Evolutionary conservation across 495 filamentous ascomycete genomes (phyloP).

Genomic region (Penicillium subrubescens): DNA sequence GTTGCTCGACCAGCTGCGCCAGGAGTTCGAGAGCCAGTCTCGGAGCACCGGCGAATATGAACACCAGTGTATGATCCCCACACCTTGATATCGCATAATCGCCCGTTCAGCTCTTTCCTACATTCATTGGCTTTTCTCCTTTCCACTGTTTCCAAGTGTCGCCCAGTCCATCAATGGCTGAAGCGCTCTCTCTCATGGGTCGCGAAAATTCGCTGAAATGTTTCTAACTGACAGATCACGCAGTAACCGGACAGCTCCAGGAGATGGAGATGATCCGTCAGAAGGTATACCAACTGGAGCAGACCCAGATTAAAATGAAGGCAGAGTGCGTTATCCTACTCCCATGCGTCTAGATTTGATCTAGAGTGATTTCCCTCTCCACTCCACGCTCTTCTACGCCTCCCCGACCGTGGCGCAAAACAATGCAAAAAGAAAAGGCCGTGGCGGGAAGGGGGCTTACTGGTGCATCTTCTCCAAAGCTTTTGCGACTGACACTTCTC

Average conservation of each 20-base stretch:
- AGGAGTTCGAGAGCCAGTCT: conserved; percentile 86
- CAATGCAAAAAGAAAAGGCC: background rate
- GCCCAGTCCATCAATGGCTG: conserved; percentile 21
- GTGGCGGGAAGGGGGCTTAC: background rate
- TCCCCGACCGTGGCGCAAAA: background rate
- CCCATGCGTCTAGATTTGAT: background rate
- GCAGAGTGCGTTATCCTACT: conserved; percentile 65
- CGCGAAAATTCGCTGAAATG: conserved; percentile 32
- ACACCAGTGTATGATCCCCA: conserved; percentile 73
- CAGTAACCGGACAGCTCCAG: conserved; percentile 83
- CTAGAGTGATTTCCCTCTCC: background rate
- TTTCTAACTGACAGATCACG: conserved; percentile 34
- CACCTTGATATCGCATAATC: background rate
- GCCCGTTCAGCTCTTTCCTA: background rate
- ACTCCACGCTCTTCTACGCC: background rate
- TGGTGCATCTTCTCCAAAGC: background rate
- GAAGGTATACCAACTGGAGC: conserved; percentile 89
- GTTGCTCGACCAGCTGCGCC: conserved; percentile 84
- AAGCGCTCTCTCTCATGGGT: conserved; percentile 12
- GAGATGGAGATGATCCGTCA: conserved; percentile 92
- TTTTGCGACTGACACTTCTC: conserved; percentile 10
- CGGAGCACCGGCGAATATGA: conserved; percentile 78
- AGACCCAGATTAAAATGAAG: conserved; percentile 82
- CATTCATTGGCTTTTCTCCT: background rate
- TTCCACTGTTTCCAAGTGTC: conserved; percentile 5